Evolutionary conservation across 2,329 filamentous ascomycete species (phyloP).

Genomic region (Monosporascus sp.): DNA sequence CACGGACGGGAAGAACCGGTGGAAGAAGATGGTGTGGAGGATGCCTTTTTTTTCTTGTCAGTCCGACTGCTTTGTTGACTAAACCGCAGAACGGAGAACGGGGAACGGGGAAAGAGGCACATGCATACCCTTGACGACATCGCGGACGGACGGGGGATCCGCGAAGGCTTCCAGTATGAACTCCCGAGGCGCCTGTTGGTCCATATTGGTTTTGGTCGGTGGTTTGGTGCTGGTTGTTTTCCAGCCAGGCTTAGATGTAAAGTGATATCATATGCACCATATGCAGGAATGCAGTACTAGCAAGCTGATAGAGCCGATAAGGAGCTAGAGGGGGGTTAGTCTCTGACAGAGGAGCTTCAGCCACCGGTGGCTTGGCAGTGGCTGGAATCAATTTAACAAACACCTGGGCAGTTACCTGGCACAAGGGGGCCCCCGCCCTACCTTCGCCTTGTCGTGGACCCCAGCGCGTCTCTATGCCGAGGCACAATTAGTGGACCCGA

Average conservation of each 20-base stretch:
- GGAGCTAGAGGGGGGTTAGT: background rate
- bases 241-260: background rate
- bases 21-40: constrained; percentile 97
- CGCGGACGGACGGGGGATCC: constrained; percentile 82
- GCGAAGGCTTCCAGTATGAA: constrained; percentile 93
- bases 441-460: too few relatives aligned
- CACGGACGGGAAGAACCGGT: constrained; percentile 90
- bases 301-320: background rate
- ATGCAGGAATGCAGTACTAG: background rate
- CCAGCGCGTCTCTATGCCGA: too few relatives aligned
- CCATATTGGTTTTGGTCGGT: constrained; percentile 31
- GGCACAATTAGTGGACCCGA: too few relatives aligned
- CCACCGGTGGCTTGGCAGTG: too few relatives aligned
- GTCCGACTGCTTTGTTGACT: constrained; percentile 6
- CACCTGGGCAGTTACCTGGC: too few relatives aligned
- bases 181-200: constrained; percentile 62
- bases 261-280: background rate
- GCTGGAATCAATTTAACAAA: too few relatives aligned
- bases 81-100: too few relatives aligned
- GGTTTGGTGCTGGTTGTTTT: background rate
- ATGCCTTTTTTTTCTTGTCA: constrained; percentile 55
- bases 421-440: too few relatives aligned
- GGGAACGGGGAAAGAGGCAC: background rate
- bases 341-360: too few relatives aligned
- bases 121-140: constrained; percentile 77